phyloP scores from a whole-genome alignment of 805 yeast species.

The Cyberlindnera samutprakarnensis region DNA sequence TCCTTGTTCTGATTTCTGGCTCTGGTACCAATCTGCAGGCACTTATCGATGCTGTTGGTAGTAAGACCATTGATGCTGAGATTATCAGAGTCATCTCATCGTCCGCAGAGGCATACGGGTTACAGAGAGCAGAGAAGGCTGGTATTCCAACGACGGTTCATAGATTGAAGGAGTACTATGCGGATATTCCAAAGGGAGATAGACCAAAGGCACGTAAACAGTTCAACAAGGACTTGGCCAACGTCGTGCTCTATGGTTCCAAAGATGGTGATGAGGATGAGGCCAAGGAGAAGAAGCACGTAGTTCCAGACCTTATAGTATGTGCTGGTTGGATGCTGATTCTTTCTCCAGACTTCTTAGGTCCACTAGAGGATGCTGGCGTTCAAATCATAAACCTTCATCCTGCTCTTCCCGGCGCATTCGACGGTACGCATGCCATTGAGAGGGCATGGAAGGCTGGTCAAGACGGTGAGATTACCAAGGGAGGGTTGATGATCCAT shows the following conservation, averaged over 20 bases:
- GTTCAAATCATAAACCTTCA: conserved; percentile 88
- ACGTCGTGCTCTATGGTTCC: conserved; percentile 47
- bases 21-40: conserved; percentile 96
- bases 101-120: conserved; percentile 77
- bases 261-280: conserved; percentile 26
- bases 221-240: conserved; percentile 77
- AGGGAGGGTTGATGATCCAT: conserved; percentile 95
- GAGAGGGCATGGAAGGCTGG: conserved; percentile 96
- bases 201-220: conserved; percentile 55
- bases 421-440: conserved; percentile 96
- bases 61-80: conserved; percentile 31
- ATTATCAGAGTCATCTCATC: conserved; percentile 83
- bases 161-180: conserved; percentile 64
- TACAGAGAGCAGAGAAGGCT: conserved; percentile 66
- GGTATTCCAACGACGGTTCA: conserved; percentile 68
- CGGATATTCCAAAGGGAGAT: conserved; percentile 63
- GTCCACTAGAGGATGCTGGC: conserved; percentile 49
- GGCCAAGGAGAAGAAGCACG: conserved; percentile 20
- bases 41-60: conserved; percentile 61
- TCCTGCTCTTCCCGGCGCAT: conserved; percentile 95
- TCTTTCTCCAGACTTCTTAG: conserved; percentile 67
- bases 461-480: conserved; percentile 65
- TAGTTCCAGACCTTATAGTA: conserved; percentile 76
- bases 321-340: conserved; percentile 99
- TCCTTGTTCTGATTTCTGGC: conserved; percentile 80